Conservation (phyloP, 495 filamentous ascomycete species). For the Neurospora tetrasperma region DNA sequence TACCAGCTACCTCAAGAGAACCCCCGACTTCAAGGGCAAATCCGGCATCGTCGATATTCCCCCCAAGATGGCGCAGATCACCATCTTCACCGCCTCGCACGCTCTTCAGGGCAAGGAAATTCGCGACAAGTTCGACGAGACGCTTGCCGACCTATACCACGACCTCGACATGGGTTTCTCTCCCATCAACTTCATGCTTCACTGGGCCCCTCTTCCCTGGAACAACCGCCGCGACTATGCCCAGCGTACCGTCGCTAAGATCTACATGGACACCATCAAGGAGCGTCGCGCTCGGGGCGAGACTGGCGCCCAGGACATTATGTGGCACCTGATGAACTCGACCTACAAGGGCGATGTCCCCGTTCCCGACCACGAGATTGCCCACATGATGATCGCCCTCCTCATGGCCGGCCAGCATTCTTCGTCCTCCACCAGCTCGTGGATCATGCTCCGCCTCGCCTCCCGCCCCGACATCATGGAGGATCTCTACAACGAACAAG, state of each 20-base stretch:
- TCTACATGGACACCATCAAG: constrained; percentile 70
- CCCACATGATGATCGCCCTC: constrained; percentile 87
- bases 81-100: constrained; percentile 74
- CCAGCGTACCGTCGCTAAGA: constrained; percentile 61
- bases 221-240: constrained; percentile 72
- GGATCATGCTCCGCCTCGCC: constrained; percentile 73
- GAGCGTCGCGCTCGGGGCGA: constrained; percentile 44
- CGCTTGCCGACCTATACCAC: constrained; percentile 66
- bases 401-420: constrained; percentile 88
- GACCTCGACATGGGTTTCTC: constrained; percentile 78
- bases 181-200: constrained; percentile 76
- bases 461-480: constrained; percentile 62
- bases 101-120: constrained; percentile 73
- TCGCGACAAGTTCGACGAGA: constrained; percentile 62
- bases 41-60: constrained; percentile 56
- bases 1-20: constrained; percentile 53
- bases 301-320: constrained; percentile 56
- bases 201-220: constrained; percentile 77
- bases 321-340: constrained; percentile 73
- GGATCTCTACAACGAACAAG: constrained; percentile 67
- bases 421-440: constrained; percentile 68
- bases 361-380: constrained; percentile 70
- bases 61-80: constrained; percentile 69
- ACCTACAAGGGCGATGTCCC: constrained; percentile 62
- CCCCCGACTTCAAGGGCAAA: constrained; percentile 54